Percentiles rank a stretch among this genome's conserved stretches.
These are phyloP conservation scores for Raffaelea deltoideospora DNA, from an alignment of 2,329 filamentous ascomycete species.

Conservation along the genomic window DNA sequence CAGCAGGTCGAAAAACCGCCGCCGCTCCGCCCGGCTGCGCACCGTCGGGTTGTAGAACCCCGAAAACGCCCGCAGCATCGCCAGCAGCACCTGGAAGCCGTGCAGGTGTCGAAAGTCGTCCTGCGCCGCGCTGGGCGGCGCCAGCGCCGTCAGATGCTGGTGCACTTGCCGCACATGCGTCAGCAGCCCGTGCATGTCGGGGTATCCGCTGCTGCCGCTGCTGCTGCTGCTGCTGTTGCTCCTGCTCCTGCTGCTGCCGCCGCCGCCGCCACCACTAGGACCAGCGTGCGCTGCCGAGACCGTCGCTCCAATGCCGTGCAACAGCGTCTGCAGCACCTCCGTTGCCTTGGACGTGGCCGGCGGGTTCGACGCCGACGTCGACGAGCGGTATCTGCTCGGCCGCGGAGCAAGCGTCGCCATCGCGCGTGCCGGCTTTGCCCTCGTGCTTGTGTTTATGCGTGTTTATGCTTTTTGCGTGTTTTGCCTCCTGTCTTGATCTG, in stretches of 20 bases:
- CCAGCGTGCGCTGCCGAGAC: too few species aligned
- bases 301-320: conserved; percentile 25
- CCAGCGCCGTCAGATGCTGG: conserved; percentile 38
- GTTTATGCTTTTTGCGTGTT: background rate
- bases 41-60: conserved; percentile 60
- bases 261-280: conserved; percentile 18
- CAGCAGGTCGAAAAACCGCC: conserved; percentile 51
- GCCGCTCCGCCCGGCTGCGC: conserved; percentile 45
- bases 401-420: too few species aligned
- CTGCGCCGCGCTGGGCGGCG: conserved; percentile 38
- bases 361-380: conserved; percentile 43
- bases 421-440: too few species aligned
- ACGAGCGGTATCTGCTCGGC: conserved; percentile 46
- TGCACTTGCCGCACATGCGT: conserved; percentile 49
- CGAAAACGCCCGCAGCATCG: conserved; percentile 53
- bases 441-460: background rate
- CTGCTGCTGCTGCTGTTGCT: too few species aligned
- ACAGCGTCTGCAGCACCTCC: conserved; percentile 39
- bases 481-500: background rate
- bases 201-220: conserved; percentile 28
- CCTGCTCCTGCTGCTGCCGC: too few species aligned
- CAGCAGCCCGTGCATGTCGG: conserved; percentile 31
- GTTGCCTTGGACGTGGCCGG: conserved; percentile 43
- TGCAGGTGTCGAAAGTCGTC: conserved; percentile 70
- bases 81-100: conserved; percentile 63